phyloP scores from a whole-genome alignment of 129 eudicot species.

The Scalesia atractyloides region DNA sequence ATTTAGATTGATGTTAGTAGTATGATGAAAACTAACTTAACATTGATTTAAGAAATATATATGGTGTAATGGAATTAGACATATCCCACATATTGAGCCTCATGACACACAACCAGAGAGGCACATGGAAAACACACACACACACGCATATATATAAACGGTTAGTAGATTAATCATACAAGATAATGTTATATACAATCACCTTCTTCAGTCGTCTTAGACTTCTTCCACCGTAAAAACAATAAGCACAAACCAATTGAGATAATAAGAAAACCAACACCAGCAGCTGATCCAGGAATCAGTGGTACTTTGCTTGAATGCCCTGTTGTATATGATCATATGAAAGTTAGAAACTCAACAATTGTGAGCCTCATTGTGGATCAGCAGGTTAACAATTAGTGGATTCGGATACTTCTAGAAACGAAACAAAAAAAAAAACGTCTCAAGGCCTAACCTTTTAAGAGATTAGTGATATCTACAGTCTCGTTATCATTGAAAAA shows the following conservation, averaged over 20 bases:
- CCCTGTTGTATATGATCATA: conserved; percentile 33
- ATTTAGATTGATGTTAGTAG: conserved; percentile 1
- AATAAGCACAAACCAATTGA: conserved; percentile 21
- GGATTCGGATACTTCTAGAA: neutral
- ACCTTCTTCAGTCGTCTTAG: conserved; percentile 50
- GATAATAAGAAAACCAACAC: conserved; percentile 31
- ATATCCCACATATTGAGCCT: neutral
- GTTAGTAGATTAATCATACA: neutral
- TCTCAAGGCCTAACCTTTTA: conserved; percentile 37
- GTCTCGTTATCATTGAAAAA: conserved; percentile 64
- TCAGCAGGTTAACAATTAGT: neutral
- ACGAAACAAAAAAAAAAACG: neutral
- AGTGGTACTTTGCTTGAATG: conserved; percentile 49
- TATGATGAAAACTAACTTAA: conserved; percentile 5
- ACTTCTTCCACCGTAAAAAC: conserved; percentile 33
- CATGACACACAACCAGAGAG: neutral
- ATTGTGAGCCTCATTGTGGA: neutral
- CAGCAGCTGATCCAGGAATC: conserved; percentile 56
- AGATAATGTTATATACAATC: neutral
- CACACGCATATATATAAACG: neutral
- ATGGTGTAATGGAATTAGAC: neutral
- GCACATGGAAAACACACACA: neutral
- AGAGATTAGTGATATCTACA: conserved; percentile 41
- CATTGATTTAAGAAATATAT: neutral
- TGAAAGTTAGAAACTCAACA: conserved; percentile 4